A percentile compares a stretch with the other conserved stretches of the same genome.
Evolutionary conservation across 139 green algal genomes (phyloP).

Genomic region (Trebouxia sp.): DNA sequence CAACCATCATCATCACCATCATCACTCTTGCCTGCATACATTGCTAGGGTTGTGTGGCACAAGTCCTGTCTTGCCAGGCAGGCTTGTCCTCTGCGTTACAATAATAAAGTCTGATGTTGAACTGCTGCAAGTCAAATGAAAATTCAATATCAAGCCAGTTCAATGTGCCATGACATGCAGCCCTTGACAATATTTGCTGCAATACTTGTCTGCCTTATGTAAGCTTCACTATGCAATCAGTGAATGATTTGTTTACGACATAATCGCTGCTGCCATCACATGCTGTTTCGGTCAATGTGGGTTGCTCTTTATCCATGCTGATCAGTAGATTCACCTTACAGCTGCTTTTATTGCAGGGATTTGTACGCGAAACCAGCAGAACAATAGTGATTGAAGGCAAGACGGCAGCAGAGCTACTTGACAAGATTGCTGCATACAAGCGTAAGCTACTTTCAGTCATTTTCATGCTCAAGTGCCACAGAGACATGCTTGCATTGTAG

Average conservation of each 20-base stretch:
- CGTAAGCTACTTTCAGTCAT: neutral
- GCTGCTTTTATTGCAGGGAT: conserved; percentile 37
- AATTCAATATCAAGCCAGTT: too few species aligned
- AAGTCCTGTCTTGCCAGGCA: too few species aligned
- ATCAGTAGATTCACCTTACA: neutral
- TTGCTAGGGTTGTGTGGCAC: too few species aligned
- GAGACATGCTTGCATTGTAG: neutral
- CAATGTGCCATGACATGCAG: too few species aligned
- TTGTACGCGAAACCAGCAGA: conserved; percentile 46
- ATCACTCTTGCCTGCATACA: neutral
- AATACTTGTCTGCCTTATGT: too few species aligned
- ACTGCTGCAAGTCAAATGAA: too few species aligned
- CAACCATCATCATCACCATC: neutral
- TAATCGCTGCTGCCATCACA: neutral
- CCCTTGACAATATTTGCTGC: too few species aligned
- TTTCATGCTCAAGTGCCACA: neutral
- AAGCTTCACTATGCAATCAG: too few species aligned
- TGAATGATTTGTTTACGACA: too few species aligned
- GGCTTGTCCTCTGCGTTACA: too few species aligned
- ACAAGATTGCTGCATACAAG: conserved; percentile 46
- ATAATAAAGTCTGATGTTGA: too few species aligned
- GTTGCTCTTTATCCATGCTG: neutral
- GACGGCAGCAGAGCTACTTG: conserved; percentile 45
- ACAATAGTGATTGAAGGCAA: conserved; percentile 40
- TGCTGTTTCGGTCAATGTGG: neutral